Conservation (phyloP, 2,329 filamentous ascomycete genomes). For the Venturia carpophila region DNA sequence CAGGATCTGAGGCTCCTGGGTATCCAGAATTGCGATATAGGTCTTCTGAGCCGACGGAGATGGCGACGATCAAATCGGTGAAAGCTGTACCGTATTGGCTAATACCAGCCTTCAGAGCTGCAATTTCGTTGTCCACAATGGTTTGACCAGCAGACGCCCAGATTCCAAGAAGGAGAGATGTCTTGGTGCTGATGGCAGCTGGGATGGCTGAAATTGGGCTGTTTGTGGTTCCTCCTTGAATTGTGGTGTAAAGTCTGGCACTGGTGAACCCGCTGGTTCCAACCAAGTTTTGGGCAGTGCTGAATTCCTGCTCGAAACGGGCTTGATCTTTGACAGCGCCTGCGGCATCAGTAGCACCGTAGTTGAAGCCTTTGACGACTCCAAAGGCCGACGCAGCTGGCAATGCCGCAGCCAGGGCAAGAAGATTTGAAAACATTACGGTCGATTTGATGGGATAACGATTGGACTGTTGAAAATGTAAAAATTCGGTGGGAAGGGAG, state of each 20-base stretch:
- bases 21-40: constrained; percentile 53
- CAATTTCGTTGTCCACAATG: constrained; percentile 63
- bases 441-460: constrained; percentile 11
- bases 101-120: constrained; percentile 63
- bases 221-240: constrained; percentile 59
- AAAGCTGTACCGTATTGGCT: constrained; percentile 59
- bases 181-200: constrained; percentile 74
- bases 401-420: constrained; percentile 32
- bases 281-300: constrained; percentile 53
- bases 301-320: constrained; percentile 66
- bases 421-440: constrained; percentile 31
- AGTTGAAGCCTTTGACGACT: constrained; percentile 62
- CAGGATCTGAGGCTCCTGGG: constrained; percentile 55
- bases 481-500: not conserved
- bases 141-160: constrained; percentile 49
- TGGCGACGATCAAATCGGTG: constrained; percentile 62
- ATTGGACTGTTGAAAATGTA: not conserved
- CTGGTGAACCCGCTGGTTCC: constrained; percentile 60
- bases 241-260: constrained; percentile 68
- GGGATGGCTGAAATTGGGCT: constrained; percentile 63
- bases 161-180: constrained; percentile 69
- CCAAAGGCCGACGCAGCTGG: constrained; percentile 32
- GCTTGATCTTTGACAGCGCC: constrained; percentile 51
- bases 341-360: constrained; percentile 55
- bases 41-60: constrained; percentile 82